Base-by-base conservation (phyloP, 108 stramenopile species). In the Parmales sp. region DNA sequence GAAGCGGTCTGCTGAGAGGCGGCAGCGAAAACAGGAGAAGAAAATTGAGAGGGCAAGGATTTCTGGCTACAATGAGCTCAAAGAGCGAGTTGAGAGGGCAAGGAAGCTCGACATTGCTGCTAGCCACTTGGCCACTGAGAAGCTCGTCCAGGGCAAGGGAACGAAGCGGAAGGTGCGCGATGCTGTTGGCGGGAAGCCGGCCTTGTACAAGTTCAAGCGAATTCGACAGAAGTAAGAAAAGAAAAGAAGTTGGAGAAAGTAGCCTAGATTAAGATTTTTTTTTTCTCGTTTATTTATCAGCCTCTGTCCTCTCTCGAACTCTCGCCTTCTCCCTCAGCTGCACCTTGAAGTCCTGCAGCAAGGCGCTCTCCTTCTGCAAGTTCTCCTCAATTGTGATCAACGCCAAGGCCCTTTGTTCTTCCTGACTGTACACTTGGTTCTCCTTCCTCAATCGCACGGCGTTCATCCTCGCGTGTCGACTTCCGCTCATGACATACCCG, bases 381-480 rank as follows among this genome's bases (percentile, higher is more conserved):
- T 95, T 93, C 78, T 97, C 95, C 77, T 99, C 96, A 74, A 94
- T 80, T 43, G 90, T 95, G 66, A 97, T 92, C 64, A 96, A 72
- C 13, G 98, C 98, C 65, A 99, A 78, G 0, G 95, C 96, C 4
- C 93, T 79, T 64, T 97, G 94, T 76, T 99, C 98, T 78, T 97
- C 96, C 11, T 96, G 96, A 38, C 86, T 85, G 74, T 95, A 97
- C 37, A 99, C 93, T 80, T 99, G 98, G 74, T 97, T 97, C 78
- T 99, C 98, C 86, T 99, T 99, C n/a, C 98, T 85, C 38, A 98
- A 82, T 80, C 98, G 93, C 20, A 99, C 92, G 11, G 94, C 98
- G 74, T 99, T 98, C 98, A 99, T 99, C 18, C 96, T 76, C 38
- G 89, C 79, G 76, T 99, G 95, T 46, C 98, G 90, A 2, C 84